Base-by-base conservation (phyloP, 2,329 filamentous ascomycete genomes). In the Pezicula carpinea region DNA sequence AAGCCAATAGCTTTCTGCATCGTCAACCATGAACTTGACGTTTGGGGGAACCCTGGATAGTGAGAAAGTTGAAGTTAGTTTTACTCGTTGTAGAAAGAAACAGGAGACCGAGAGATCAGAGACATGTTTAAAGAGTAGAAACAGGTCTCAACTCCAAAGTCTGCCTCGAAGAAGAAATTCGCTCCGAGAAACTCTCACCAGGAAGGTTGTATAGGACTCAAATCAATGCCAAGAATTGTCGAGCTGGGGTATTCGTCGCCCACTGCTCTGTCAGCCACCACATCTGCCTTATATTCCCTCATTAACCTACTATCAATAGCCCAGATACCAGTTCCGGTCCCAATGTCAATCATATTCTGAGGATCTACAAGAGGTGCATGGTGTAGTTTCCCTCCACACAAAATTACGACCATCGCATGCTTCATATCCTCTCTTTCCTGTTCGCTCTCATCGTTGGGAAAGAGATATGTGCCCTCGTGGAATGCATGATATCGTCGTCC, bases 361-460 rank as follows among this genome's bases (percentile, higher is more conserved):
- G 57, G 55, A 3, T 58, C 52, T 10, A 55, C 53, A 3, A 62
- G 57, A 3, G 55, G 55, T 5, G 54, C 53, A 34, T 49, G 60
- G 36, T 46, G 46, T 22, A 47, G 29, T 6, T 22, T 29, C n/a
- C 34, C 34, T 11, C 40, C 34, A 18, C 47, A 49, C 36, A 49
- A 21, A 35, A 45, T 50, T 17, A 49, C 50, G 19, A 46, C 72
- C 68, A 77, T 74, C 51, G 69, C 65, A 58, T 79, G 77, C 56
- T 76, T 76, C 68, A 79, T 70, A 38, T 79, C 75, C 54, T 78
- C 72, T 35, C 75, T 66, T 51, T 79, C 76, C 56, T 79, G 76
- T 59, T 80, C 77, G 8, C 71, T 63, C 34, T 79, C 77, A 50
- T 81, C 77, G 46, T 80, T 81, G 31, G 77, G 77, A 39, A 79